Evolutionary conservation across 1,284 basidiomycete species (phyloP).

Genomic region (Ceratobasidium sp.): DNA sequence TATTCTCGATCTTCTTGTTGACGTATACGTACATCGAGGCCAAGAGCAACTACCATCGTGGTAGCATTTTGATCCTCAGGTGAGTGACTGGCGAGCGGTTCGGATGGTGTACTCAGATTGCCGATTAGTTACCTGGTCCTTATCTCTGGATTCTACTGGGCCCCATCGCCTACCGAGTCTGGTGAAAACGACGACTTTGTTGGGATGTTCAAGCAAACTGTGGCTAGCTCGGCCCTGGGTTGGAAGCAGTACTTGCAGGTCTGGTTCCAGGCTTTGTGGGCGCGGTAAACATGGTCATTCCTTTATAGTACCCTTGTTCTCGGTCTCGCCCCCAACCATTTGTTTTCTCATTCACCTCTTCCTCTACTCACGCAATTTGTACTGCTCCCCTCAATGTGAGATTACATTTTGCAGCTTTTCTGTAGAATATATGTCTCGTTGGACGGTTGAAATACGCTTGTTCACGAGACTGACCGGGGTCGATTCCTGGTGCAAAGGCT

Average conservation of each 20-base stretch:
- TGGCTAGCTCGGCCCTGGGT: neutral
- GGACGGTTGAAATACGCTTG: neutral
- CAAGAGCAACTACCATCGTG: constrained; percentile 95
- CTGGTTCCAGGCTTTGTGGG: constrained; percentile 27
- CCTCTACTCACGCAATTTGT: too few relatives aligned
- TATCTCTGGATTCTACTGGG: constrained; percentile 80
- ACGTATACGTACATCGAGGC: constrained; percentile 99
- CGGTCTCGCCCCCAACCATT: too few relatives aligned
- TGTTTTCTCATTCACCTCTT: too few relatives aligned
- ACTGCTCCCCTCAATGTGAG: neutral
- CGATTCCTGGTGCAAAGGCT: neutral
- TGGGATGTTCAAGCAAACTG: neutral
- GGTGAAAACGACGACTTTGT: neutral
- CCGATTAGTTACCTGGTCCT: constrained; percentile 75
- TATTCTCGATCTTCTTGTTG: constrained; percentile 93
- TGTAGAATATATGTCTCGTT: constrained; percentile 6
- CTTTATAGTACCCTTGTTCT: too few relatives aligned
- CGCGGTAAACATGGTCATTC: too few relatives aligned
- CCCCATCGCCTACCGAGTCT: constrained; percentile 50
- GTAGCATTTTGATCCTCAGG: constrained; percentile 91
- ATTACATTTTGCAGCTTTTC: neutral
- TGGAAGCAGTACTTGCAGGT: constrained; percentile 29
- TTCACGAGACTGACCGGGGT: too few relatives aligned
- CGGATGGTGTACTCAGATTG: neutral
- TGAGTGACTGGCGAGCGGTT: constrained; percentile 47